Evolutionary conservation across 1,139 yeast genomes (phyloP).

Genomic region (Pichia inconspicua): DNA sequence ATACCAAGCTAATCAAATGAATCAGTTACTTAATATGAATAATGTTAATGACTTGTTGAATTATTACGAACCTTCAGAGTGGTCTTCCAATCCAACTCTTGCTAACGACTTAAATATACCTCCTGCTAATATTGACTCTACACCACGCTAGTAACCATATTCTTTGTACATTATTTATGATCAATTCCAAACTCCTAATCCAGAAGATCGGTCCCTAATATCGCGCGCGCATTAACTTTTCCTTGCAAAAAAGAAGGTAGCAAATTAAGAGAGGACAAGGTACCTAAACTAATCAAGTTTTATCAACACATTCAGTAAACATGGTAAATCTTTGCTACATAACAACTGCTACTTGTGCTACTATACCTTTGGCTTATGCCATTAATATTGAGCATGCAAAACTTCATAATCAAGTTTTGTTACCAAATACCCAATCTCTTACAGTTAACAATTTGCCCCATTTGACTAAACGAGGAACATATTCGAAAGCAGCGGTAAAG

Average conservation of each 20-base stretch:
- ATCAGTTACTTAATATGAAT: neutral
- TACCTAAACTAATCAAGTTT: no score
- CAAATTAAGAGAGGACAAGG: neutral
- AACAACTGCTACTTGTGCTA: neutral
- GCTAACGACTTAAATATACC: neutral
- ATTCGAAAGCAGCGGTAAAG: neutral
- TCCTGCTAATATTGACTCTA: neutral
- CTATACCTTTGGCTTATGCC: neutral
- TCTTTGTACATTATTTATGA: neutral
- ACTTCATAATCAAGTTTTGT: neutral
- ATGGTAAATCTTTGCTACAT: conserved; percentile 13
- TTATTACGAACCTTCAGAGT: neutral
- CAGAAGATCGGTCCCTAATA: no score
- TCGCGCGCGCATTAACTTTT: no score
- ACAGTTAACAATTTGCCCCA: neutral
- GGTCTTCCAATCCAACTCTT: neutral
- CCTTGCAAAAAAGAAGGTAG: neutral
- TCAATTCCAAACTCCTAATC: no score
- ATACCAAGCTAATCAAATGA: neutral
- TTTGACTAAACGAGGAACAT: neutral
- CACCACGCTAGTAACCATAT: neutral
- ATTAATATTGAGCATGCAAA: neutral
- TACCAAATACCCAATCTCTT: neutral
- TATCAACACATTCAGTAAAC: neutral
- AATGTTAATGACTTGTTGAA: neutral